Base-by-base conservation (phyloP, 106 monocot species). In the Dioscorea zingiberensis region DNA sequence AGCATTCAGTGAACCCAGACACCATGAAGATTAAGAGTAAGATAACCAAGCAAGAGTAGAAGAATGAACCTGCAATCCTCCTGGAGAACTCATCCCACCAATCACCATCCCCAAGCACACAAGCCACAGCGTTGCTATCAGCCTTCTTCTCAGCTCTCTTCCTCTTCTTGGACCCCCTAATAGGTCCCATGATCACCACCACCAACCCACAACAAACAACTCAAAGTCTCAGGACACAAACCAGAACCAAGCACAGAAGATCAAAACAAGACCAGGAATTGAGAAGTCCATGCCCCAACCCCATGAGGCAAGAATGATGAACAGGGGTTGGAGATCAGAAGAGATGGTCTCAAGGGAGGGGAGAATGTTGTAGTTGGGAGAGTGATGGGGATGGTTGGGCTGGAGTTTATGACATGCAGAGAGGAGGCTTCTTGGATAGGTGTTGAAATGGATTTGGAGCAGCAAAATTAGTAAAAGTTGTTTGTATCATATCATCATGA, bases 11-110 rank as follows among this genome's bases (percentile, higher is more conserved):
- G 48, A 65, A 23, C 48, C 14, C 47, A 65, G 47, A 22, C 29
- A 49, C 11, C 4, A 49, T 1, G 26, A 49, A 65, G 13, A 65
- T 15, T 7, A 45, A 44, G 45, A 4, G 4, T 8, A 21, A 63
- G 21, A n/a, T 21, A 63, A 46, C 9, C 16, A 26, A 32, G 29
- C 21, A 63, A 14, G 23, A 46, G 25, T 17, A 24, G 47, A 65
- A 23, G 16, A 57, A 24, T 6, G 48, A 48, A 65, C 65, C 65
- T 65, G 44, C 21, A 49, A 65, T 65, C 65, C 48, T 65, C 65
- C 14, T 65, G 16, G 65, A 65, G 65, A 65, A 65, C 2, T 65
- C 65, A 48, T 65, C 65, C 65, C 65, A 65, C 65, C 65, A 65
- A 48, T 65, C 65, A 49, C 47, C 48, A 49, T 18, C 14, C 25